Evolutionary conservation across 129 eudicot species (phyloP).

Genomic region (Helichrysum umbraculigerum): DNA sequence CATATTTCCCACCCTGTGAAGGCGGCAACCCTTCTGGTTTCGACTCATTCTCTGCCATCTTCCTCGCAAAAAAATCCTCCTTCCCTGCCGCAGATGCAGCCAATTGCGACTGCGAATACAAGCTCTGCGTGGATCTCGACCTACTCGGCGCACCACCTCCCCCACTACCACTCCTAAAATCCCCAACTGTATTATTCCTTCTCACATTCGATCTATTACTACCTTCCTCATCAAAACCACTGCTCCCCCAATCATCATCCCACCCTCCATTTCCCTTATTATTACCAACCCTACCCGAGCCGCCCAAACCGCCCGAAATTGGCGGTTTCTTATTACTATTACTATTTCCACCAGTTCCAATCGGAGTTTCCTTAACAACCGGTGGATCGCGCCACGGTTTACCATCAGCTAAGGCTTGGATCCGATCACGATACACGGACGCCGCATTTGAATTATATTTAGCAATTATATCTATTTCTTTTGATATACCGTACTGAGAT

Average conservation of each 20-base stretch:
- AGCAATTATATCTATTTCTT: slow-evolving; percentile 61
- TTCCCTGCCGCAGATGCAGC: slow-evolving; percentile 76
- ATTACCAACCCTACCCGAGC: slow-evolving; percentile 13
- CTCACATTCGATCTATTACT: slow-evolving; percentile 32
- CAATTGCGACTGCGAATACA: slow-evolving; percentile 52
- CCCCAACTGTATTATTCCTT: slow-evolving; percentile 74
- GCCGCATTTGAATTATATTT: slow-evolving; percentile 83
- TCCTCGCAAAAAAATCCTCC: slow-evolving; percentile 71
- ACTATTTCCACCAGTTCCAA: background rate
- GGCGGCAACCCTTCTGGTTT: slow-evolving; percentile 82
- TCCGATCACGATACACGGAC: slow-evolving; percentile 61
- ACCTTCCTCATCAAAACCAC: slow-evolving; percentile 30
- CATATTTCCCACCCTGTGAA: slow-evolving; percentile 89
- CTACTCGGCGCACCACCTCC: slow-evolving; percentile 52
- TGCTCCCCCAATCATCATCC: slow-evolving; percentile 61
- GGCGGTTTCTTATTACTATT: slow-evolving; percentile 41
- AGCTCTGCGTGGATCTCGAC: slow-evolving; percentile 66
- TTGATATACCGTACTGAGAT: slow-evolving; percentile 52
- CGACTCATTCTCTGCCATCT: slow-evolving; percentile 63
- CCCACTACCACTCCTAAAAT: slow-evolving; percentile 61
- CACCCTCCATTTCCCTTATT: slow-evolving; percentile 46
- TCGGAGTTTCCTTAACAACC: slow-evolving; percentile 43
- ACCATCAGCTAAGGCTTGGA: slow-evolving; percentile 71
- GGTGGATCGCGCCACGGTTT: slow-evolving; percentile 78
- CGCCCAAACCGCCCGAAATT: slow-evolving; percentile 40